Conservation (phyloP, 768 basidiomycete species). For the Pulveroboletus sp. region DNA sequence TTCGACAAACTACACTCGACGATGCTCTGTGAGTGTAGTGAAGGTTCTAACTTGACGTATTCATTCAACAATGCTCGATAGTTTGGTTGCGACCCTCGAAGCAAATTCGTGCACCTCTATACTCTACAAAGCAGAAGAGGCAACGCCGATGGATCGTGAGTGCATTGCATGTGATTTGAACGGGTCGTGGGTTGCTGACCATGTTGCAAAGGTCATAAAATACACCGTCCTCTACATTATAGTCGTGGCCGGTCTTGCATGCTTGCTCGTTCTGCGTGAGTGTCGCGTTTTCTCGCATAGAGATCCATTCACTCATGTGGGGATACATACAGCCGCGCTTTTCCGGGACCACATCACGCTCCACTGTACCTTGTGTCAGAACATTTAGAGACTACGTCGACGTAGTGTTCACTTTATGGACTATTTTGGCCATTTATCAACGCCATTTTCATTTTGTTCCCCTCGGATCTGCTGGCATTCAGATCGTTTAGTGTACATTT, state of each 20-base stretch:
- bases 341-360: slow-evolving; percentile 80
- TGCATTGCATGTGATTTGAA: slow-evolving; percentile 11
- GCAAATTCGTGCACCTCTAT: slow-evolving; percentile 89
- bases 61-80: slow-evolving; percentile 27
- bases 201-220: slow-evolving; percentile 61
- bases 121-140: slow-evolving; percentile 90
- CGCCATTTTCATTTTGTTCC: slow-evolving; percentile 4
- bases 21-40: slow-evolving; percentile 72
- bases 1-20: slow-evolving; percentile 88
- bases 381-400: slow-evolving; percentile 58
- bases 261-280: slow-evolving; percentile 81
- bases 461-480: slow-evolving; percentile 19
- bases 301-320: slow-evolving; percentile 10
- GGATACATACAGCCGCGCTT: slow-evolving; percentile 54
- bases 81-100: slow-evolving; percentile 96
- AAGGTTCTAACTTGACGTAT: background rate
- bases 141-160: slow-evolving; percentile 87
- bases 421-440: background rate
- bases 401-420: slow-evolving; percentile 11
- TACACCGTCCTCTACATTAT: slow-evolving; percentile 80
- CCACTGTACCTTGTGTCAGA: slow-evolving; percentile 80
- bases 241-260: slow-evolving; percentile 71
- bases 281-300: slow-evolving; percentile 17
- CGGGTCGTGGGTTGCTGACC: slow-evolving; percentile 2
- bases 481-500: slow-evolving; percentile 26